phyloP scores from a whole-genome alignment of 2,329 filamentous ascomycete species.

The Blastomyces percursus region DNA sequence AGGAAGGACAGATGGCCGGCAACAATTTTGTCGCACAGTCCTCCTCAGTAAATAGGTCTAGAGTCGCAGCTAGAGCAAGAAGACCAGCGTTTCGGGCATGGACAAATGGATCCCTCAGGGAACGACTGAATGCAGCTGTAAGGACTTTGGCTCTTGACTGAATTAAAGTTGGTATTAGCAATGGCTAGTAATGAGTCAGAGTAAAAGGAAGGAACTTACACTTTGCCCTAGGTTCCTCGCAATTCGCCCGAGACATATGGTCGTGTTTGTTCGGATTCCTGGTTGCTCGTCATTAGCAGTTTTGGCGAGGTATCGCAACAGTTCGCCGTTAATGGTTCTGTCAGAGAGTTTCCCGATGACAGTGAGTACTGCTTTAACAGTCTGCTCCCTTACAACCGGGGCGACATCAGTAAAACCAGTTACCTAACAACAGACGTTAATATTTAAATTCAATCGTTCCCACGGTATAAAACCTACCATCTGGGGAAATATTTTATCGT shows the following conservation, averaged over 20 bases:
- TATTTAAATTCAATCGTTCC: constrained; percentile 12
- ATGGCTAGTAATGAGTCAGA: neutral
- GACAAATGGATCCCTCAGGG: constrained; percentile 84
- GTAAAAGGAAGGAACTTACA: constrained; percentile 25
- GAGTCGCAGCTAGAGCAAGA: constrained; percentile 73
- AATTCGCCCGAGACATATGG: constrained; percentile 93
- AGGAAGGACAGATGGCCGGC: constrained; percentile 67
- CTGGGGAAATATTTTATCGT: constrained; percentile 93
- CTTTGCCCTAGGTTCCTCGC: constrained; percentile 69
- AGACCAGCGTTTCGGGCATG: constrained; percentile 85
- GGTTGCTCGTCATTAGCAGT: constrained; percentile 97
- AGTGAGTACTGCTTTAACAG: constrained; percentile 81
- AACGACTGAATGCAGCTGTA: constrained; percentile 80
- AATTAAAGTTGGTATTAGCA: constrained; percentile 18
- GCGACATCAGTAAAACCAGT: constrained; percentile 89
- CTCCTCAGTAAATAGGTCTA: constrained; percentile 77
- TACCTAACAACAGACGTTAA: constrained; percentile 42
- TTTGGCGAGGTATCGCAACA: constrained; percentile 82
- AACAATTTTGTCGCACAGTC: constrained; percentile 77
- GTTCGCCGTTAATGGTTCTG: constrained; percentile 82
- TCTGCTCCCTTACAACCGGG: constrained; percentile 87
- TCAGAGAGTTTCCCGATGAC: constrained; percentile 86
- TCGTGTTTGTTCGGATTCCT: constrained; percentile 94
- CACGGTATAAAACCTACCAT: constrained; percentile 46
- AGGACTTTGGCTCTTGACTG: constrained; percentile 79